These are phyloP conservation scores for Leccinellum rugosiceps DNA, from an alignment of 768 basidiomycete species.

Conservation along the genomic window DNA sequence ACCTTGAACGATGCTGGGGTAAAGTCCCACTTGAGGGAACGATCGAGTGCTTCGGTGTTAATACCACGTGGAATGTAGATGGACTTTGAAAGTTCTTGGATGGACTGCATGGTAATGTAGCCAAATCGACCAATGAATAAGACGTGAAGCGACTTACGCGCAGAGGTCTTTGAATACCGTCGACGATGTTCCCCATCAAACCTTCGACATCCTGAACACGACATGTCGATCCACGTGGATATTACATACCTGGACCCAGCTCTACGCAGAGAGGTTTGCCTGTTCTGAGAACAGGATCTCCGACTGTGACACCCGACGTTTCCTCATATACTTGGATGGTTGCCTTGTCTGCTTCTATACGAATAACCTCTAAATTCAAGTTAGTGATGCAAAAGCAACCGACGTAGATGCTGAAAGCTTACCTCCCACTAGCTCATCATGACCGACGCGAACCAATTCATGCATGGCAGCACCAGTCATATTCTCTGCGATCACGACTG, in stretches of 20 bases:
- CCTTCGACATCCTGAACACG: conserved; percentile 44
- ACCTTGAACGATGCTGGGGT: conserved; percentile 79
- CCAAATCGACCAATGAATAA: conserved; percentile 1
- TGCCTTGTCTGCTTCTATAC: conserved; percentile 96
- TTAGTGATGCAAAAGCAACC: conserved; percentile 10
- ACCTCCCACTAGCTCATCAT: conserved; percentile 98
- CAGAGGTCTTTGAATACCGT: conserved; percentile 92
- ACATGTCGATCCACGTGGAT: not conserved
- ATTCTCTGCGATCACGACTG: conserved; percentile 94
- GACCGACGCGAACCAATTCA: conserved; percentile 96
- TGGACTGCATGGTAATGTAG: conserved; percentile 48
- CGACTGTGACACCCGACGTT: conserved; percentile 97
- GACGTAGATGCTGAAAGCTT: conserved; percentile 18
- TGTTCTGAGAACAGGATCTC: conserved; percentile 95
- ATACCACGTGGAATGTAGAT: conserved; percentile 99
- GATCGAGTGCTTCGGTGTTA: conserved; percentile 92
- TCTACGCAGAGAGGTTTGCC: conserved; percentile 98
- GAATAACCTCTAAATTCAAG: conserved; percentile 83
- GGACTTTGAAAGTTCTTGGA: conserved; percentile 96
- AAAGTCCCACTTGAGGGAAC: conserved; percentile 92
- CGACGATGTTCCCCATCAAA: conserved; percentile 98
- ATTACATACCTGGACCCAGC: conserved; percentile 81
- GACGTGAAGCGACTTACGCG: conserved; percentile 49
- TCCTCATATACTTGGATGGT: conserved; percentile 99
- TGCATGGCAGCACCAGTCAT: conserved; percentile 97